phyloP scores from a whole-genome alignment of 352 stramenopile genomes.

The Phytophthora meadii region DNA sequence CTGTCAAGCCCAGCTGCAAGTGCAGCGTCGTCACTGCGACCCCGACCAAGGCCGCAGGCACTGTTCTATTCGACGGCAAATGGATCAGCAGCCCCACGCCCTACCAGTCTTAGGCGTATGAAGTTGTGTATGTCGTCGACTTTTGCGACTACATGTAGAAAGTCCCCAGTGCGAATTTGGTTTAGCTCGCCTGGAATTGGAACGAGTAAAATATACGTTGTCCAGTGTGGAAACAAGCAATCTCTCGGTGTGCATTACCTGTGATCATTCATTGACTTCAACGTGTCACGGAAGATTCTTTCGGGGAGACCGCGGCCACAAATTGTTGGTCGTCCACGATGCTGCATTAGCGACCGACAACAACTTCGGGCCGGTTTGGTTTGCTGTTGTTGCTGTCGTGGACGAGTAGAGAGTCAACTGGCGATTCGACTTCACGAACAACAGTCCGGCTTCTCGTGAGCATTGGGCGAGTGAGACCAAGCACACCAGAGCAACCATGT shows the following conservation, averaged over 20 bases:
- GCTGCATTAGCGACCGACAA: conserved; percentile 16
- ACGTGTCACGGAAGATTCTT: conserved; percentile 21
- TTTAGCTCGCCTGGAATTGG: conserved; percentile 14
- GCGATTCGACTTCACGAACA: conserved; percentile 2
- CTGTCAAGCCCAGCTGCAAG: conserved; percentile 52
- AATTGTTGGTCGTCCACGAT: neutral
- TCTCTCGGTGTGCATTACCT: conserved; percentile 13
- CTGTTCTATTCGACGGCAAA: conserved; percentile 53
- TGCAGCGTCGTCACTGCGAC: conserved; percentile 29
- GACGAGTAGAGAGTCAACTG: conserved; percentile 14
- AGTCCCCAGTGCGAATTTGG: conserved; percentile 12
- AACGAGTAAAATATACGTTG: conserved; percentile 32
- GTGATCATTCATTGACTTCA: conserved; percentile 11
- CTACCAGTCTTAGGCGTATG: conserved; percentile 23
- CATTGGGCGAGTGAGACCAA: neutral
- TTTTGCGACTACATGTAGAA: conserved; percentile 29
- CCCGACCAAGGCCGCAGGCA: conserved; percentile 23
- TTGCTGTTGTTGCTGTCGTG: conserved; percentile 3
- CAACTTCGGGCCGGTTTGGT: neutral
- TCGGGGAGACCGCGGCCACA: conserved; percentile 6
- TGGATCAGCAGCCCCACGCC: conserved; percentile 40
- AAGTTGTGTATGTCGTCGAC: conserved; percentile 28
- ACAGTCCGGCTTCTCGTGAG: conserved; percentile 1
- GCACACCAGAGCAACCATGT: conserved; percentile 4
- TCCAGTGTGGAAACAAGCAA: conserved; percentile 24